Evolutionary conservation across 371 early-diverging fungal genomes (phyloP), one percentile per base, ranked within the genome.

Genomic region (Circinella minor): DNA sequence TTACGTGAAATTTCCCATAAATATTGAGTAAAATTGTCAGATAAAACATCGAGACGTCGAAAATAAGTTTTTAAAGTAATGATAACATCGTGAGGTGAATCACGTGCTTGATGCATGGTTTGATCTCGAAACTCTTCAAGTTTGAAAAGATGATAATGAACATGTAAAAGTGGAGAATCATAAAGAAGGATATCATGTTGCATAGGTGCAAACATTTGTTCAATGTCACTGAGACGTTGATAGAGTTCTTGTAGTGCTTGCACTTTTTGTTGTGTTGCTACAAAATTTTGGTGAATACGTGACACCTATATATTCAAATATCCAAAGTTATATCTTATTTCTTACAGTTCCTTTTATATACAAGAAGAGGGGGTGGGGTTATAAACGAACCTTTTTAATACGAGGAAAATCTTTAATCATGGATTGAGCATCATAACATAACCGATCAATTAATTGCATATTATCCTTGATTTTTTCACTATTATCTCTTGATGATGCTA

Each of bases 261-360:
- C 34, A 95, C 92, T 70, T 94, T 89, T 47, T 89, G 88, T 74
- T 96, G 89, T 0, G 98, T 94, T 0, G 91, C 91, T 13, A 90
- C 90, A 86, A 98, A 96, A 83, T 98, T 97, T 73, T 92, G 93
- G 77, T 97, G 96, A 0, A 95, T 90, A 64, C 90, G 85, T 0
- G 98, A 96, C 18, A 98, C 89, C 93, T 95, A 77, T 14, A 10
- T 39, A 20, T 17, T 9, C 43, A 43, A 6, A 43, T 11, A 43
- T 27, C 27, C 27, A 27, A 27, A 4, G 61, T 46, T 27, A 10
- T 13, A 17, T 20, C 49, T 2, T 47, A 46, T 11, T 4, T 15
- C 6, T 3, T 5, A 13, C 13, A 36, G n/a, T 27, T 46, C 6
- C 49, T 65, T 48, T 55, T 55, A 27, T 27, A 27, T 27, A 27